These are phyloP conservation scores for Calonectria pseudoturangicola DNA, from an alignment of 2,329 filamentous ascomycete genomes.

Conservation along the genomic window DNA sequence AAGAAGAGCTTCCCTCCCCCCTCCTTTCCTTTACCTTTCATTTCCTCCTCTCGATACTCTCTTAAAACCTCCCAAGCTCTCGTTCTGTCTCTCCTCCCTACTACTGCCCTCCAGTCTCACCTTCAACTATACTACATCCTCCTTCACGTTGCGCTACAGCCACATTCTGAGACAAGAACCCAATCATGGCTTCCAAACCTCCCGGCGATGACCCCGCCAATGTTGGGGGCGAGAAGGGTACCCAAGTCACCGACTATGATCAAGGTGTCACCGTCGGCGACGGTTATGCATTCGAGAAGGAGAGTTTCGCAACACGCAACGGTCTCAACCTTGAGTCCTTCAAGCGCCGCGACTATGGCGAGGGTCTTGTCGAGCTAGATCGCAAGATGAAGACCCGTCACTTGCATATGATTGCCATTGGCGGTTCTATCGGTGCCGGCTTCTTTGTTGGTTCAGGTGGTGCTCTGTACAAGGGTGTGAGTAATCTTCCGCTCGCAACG, in stretches of 20 bases:
- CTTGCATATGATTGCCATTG: constrained; percentile 78
- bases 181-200: constrained; percentile 48
- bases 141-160: constrained; percentile 15
- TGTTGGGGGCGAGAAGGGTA: constrained; percentile 49
- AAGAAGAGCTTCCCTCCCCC: constrained; percentile 45
- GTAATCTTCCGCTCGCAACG: background rate
- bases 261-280: constrained; percentile 33
- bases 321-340: constrained; percentile 54
- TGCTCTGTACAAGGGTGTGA: constrained; percentile 69
- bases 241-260: constrained; percentile 46
- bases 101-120: constrained; percentile 16
- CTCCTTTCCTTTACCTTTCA: constrained; percentile 30
- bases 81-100: constrained; percentile 38
- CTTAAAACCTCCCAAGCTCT: constrained; percentile 46
- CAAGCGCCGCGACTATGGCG: constrained; percentile 47
- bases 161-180: constrained; percentile 33
- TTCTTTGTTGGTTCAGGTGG: constrained; percentile 77
- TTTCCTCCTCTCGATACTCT: constrained; percentile 34
- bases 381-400: constrained; percentile 73
- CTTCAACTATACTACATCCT: constrained; percentile 13
- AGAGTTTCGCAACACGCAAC: constrained; percentile 50
- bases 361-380: constrained; percentile 60
- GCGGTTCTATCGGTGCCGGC: constrained; percentile 77
- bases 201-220: constrained; percentile 48
- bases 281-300: constrained; percentile 49